phyloP scores from a whole-genome alignment of 345 rosid genomes.

The Lumnitzera racemosa region DNA sequence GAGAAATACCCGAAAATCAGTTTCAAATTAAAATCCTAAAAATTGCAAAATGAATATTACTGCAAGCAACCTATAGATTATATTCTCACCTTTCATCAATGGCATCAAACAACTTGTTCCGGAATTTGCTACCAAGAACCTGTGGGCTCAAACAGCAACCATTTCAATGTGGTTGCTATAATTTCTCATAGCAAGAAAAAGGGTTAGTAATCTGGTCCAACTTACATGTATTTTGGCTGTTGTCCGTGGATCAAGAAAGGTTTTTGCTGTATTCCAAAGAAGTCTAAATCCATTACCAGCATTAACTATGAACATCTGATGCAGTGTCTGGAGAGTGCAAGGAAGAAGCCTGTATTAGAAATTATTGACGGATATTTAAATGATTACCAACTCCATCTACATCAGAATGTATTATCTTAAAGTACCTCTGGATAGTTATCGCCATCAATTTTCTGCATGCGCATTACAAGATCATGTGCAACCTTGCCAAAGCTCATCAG shows the following conservation, averaged over 20 bases:
- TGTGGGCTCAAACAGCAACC: conserved; percentile 25
- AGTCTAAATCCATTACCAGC: conserved; percentile 85
- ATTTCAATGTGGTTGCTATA: conserved; percentile 15
- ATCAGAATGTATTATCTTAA: background rate
- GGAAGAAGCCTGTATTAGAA: conserved; percentile 5
- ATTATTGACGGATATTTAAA: conserved; percentile 7
- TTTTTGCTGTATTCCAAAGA: conserved; percentile 76
- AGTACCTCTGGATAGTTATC: conserved; percentile 98
- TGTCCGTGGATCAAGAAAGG: conserved; percentile 91
- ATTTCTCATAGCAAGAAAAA: conserved; percentile 2
- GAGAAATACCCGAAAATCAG: conserved; percentile 10
- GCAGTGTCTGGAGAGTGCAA: conserved; percentile 56
- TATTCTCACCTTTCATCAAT: conserved; percentile 62
- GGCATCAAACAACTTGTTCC: conserved; percentile 59
- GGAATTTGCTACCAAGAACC: conserved; percentile 85
- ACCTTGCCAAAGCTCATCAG: conserved; percentile 84
- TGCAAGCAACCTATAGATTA: background rate
- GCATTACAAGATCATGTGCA: conserved; percentile 90
- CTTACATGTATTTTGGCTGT: conserved; percentile 82
- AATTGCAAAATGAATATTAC: background rate
- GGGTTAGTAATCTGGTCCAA: conserved; percentile 4
- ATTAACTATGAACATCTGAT: conserved; percentile 88
- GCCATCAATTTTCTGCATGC: conserved; percentile 91
- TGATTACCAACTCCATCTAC: background rate
- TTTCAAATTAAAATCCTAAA: conserved; percentile 6